Evolutionary conservation across 495 filamentous ascomycete genomes (phyloP).

Genomic region (Aspergillus cavernicola): DNA sequence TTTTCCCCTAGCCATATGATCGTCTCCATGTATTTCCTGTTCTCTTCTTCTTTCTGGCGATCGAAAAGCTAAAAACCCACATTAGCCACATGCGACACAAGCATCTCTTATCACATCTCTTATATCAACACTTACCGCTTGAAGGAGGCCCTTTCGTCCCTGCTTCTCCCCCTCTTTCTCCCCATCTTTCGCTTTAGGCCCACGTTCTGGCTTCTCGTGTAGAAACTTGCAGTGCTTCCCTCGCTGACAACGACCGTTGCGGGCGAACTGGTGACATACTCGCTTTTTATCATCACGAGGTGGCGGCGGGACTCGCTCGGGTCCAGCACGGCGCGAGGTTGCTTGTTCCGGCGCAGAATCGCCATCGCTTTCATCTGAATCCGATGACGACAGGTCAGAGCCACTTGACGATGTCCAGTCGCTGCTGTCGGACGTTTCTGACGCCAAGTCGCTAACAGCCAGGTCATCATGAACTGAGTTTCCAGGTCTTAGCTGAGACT

Average conservation of each 20-base stretch:
- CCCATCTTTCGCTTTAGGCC: conserved; percentile 27
- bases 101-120: background rate
- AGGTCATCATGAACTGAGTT: conserved; percentile 14
- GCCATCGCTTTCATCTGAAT: conserved; percentile 32
- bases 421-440: conserved; percentile 23
- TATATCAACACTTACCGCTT: conserved; percentile 40
- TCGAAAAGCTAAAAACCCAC: conserved; percentile 38
- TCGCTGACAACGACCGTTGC: conserved; percentile 41
- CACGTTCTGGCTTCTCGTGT: conserved; percentile 37
- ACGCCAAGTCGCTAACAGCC: conserved; percentile 7
- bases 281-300: conserved; percentile 36
- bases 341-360: conserved; percentile 42
- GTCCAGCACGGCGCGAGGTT: conserved; percentile 38
- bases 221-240: conserved; percentile 45
- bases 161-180: conserved; percentile 30
- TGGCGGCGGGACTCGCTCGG: conserved; percentile 40
- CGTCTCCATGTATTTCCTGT: conserved; percentile 41
- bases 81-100: conserved; percentile 4
- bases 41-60: conserved; percentile 43
- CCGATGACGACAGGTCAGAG: conserved; percentile 31
- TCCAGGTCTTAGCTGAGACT: background rate
- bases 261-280: conserved; percentile 45
- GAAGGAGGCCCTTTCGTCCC: conserved; percentile 46
- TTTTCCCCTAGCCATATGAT: conserved; percentile 44
- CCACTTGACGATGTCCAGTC: conserved; percentile 39